phyloP scores from a whole-genome alignment of 1,284 basidiomycete species.

The Mycena citricolor region DNA sequence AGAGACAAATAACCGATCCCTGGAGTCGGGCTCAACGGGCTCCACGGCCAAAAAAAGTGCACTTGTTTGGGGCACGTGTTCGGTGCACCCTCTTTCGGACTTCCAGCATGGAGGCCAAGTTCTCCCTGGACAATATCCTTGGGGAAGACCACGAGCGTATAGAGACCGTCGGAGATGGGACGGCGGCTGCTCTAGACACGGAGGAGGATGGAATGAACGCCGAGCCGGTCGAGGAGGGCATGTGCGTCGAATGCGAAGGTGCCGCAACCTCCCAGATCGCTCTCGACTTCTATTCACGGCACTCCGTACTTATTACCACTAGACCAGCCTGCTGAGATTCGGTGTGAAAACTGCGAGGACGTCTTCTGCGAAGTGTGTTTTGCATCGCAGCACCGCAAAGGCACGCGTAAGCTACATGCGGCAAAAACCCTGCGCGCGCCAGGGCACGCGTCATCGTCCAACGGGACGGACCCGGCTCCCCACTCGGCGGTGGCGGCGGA shows the following conservation, averaged over 20 bases:
- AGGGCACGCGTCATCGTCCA: constrained; percentile 26
- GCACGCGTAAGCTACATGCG: constrained; percentile 64
- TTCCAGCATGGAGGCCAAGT: constrained; percentile 30
- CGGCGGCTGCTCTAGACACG: constrained; percentile 44
- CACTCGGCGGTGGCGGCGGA: constrained; percentile 21
- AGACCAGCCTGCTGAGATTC: constrained; percentile 80
- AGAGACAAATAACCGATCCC: no score
- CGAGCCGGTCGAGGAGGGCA: constrained; percentile 56
- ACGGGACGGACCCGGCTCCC: not conserved
- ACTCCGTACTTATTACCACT: no score
- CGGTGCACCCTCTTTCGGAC: no score
- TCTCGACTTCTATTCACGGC: not conserved
- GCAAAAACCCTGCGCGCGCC: constrained; percentile 44
- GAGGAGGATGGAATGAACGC: constrained; percentile 58
- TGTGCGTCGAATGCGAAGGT: constrained; percentile 84
- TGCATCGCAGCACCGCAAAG: constrained; percentile 77
- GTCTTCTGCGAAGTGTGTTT: constrained; percentile 81
- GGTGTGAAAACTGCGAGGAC: constrained; percentile 69
- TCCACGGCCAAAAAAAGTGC: no score
- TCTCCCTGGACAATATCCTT: constrained; percentile 69
- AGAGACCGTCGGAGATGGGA: constrained; percentile 69
- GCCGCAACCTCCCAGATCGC: not conserved
- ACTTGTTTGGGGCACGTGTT: no score
- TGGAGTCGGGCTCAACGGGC: no score
- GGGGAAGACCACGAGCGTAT: constrained; percentile 56